Conservation (phyloP, 2,329 filamentous ascomycete genomes). For the Colletotrichum magnum region DNA sequence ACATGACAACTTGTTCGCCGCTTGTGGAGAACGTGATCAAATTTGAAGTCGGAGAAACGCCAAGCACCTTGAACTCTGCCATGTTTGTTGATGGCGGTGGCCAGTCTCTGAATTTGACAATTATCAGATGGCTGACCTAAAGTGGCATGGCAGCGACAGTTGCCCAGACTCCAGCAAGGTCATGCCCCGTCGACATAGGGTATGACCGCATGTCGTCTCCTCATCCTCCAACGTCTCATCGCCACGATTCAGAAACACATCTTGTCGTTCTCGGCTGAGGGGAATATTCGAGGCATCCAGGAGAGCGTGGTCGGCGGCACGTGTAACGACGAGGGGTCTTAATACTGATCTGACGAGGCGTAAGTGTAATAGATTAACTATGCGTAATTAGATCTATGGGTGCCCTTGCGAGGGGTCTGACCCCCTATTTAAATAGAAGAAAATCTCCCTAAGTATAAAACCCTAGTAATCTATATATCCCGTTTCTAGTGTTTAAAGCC, state of each 20-base stretch:
- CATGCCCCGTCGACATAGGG: not conserved
- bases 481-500: too few species aligned
- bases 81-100: not conserved
- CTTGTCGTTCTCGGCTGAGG: conserved; percentile 6
- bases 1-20: not conserved
- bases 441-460: too few species aligned
- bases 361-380: too few species aligned
- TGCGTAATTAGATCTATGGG: too few species aligned
- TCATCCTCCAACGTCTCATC: conserved; percentile 23
- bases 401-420: too few species aligned
- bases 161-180: not conserved
- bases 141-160: not conserved
- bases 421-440: too few species aligned
- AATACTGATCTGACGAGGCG: too few species aligned
- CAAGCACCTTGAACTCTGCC: not conserved
- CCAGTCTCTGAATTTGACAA: not conserved
- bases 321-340: too few species aligned
- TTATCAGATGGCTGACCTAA: conserved; percentile 3
- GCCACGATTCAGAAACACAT: conserved; percentile 14
- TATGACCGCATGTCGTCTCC: conserved; percentile 5
- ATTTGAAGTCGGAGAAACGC: not conserved
- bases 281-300: not conserved
- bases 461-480: too few species aligned
- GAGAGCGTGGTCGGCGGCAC: conserved; percentile 9
- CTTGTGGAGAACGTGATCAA: not conserved